Base-by-base conservation (phyloP, 768 basidiomycete genomes). In the Strobilomyces echinocephalus region DNA sequence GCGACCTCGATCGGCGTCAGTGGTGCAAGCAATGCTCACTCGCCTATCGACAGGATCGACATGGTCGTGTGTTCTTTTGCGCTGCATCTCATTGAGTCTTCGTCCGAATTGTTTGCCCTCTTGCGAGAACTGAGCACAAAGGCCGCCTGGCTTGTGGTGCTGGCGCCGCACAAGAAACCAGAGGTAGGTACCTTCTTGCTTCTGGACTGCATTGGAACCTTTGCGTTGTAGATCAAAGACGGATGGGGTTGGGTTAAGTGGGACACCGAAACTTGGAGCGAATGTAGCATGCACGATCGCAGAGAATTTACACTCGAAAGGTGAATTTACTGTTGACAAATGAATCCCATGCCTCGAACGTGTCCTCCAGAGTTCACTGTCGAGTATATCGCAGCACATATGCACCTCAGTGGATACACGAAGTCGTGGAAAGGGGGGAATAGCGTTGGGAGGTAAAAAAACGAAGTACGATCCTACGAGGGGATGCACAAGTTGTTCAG, bases 131-230 rank as follows among this genome's bases (percentile, higher is more conserved):
- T 89, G 34, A 83, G 82, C 55, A 78, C 74, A 41, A 82, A 81
- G 61, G 74, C 76, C 3, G 69, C 69, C 31, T 89, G 86, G 85
- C 73, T 91, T 9, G 76, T 87, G 33, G 75, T 89, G 6, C 69
- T 87, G 33, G 84, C 84, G 2, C 86, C 87, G 20, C 87, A 88
- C 67, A 90, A 89, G 69, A 86, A 81, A 58, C 87, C 87, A 18
- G 85, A 86, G 69, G 86, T 85, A 57, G 38, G 63, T 52, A 8
- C 16, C 15, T n/a, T 10, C 34, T 53, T n/a, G 48, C 34, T 36
- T 12, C 16, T 33, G 3, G 38, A 33, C 35, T 15, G 8, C 15
- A 9, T n/a, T 10, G 10, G 10, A 38, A 31, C 18, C 46, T 50
- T 16, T 8, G 31, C 48, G 38, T 43, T 38, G 9, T 38, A 85